Conservation (phyloP, 768 basidiomycete genomes). For the Russula earlei region DNA sequence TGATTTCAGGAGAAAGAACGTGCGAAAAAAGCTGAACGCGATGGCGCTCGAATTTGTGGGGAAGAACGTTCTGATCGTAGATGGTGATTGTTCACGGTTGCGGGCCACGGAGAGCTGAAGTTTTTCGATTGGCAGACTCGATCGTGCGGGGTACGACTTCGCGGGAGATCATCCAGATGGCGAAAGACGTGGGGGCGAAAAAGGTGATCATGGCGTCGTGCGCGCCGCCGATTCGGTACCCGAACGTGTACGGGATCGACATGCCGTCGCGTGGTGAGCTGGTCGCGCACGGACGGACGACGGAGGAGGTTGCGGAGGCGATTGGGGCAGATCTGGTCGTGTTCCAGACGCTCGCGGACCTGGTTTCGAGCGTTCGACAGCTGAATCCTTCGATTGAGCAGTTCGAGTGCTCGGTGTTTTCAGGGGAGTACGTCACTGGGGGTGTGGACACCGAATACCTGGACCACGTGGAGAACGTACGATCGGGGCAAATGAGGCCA, state of each 20-base stretch:
- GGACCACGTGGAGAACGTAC: constrained; percentile 56
- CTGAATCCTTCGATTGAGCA: constrained; percentile 65
- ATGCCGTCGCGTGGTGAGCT: constrained; percentile 93
- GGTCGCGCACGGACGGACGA: constrained; percentile 97
- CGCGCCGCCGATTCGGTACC: constrained; percentile 92
- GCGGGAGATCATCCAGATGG: constrained; percentile 98
- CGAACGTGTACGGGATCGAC: constrained; percentile 98
- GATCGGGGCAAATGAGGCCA: constrained; percentile 67
- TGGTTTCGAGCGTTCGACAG: constrained; percentile 76
- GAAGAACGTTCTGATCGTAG: constrained; percentile 92
- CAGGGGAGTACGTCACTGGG: constrained; percentile 93
- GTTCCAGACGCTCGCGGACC: constrained; percentile 87
- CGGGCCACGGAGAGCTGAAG: not conserved
- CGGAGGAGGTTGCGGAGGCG: constrained; percentile 91
- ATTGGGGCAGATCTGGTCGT: constrained; percentile 91
- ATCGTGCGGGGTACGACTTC: constrained; percentile 98
- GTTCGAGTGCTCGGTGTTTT: constrained; percentile 98
- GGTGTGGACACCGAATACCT: constrained; percentile 83
- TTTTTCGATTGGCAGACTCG: constrained; percentile 44
- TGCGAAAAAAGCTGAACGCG: constrained; percentile 90
- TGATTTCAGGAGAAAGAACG: constrained; percentile 71
- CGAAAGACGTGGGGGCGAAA: constrained; percentile 95
- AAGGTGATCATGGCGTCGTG: constrained; percentile 95
- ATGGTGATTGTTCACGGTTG: constrained; percentile 48
- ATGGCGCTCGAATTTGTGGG: constrained; percentile 94